Evolutionary conservation across 495 filamentous ascomycete species (phyloP).

Genomic region (Xylaria flabelliformis): DNA sequence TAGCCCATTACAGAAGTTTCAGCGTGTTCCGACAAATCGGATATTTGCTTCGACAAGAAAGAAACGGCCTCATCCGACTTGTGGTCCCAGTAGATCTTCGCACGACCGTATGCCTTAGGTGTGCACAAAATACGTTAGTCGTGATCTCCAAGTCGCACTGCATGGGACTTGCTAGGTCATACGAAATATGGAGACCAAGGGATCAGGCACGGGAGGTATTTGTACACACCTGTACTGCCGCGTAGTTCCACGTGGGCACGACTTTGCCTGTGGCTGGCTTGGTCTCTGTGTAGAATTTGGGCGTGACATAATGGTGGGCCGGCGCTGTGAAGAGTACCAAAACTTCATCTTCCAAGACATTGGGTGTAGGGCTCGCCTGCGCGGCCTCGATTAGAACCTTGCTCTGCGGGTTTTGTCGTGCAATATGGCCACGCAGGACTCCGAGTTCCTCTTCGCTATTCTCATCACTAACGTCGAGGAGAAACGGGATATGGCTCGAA

Average conservation of each 20-base stretch:
- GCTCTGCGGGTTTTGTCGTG: constrained; percentile 60
- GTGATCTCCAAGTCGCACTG: background rate
- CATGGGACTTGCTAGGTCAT: background rate
- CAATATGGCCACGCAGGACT: constrained; percentile 61
- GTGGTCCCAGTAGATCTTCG: constrained; percentile 54
- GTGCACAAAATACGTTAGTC: background rate
- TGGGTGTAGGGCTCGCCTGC: constrained; percentile 21
- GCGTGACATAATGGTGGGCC: constrained; percentile 63
- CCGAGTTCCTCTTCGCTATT: constrained; percentile 40
- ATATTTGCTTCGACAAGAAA: constrained; percentile 54
- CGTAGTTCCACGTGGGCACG: constrained; percentile 68
- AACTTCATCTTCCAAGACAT: constrained; percentile 49
- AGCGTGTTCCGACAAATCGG: constrained; percentile 52
- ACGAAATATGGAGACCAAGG: background rate
- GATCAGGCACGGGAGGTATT: background rate
- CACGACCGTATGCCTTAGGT: constrained; percentile 58
- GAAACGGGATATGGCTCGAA: constrained; percentile 61
- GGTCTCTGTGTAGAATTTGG: constrained; percentile 65
- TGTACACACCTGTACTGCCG: constrained; percentile 46
- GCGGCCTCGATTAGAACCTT: constrained; percentile 60
- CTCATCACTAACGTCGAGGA: constrained; percentile 55
- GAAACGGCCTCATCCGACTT: constrained; percentile 41
- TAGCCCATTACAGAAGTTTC: constrained; percentile 60
- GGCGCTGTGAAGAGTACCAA: constrained; percentile 61
- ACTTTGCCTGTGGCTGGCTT: constrained; percentile 64